A percentile compares a stretch with the other conserved stretches of the same genome.
These are phyloP conservation scores for Bonia amplexicaulis DNA, from an alignment of 176 grass and related monocot genomes.

Conservation along the genomic window DNA sequence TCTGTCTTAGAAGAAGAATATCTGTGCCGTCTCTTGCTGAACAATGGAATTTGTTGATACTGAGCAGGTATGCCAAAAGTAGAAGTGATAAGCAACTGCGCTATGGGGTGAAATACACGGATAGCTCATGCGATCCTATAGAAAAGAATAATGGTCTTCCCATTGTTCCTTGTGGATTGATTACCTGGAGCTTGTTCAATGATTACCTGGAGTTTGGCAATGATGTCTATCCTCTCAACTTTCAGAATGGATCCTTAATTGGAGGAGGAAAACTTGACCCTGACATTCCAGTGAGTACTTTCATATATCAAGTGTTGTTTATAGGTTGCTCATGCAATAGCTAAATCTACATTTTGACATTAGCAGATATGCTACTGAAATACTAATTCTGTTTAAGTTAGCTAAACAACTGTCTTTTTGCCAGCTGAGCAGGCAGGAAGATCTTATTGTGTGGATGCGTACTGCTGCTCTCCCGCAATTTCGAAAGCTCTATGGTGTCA, in stretches of 20 bases:
- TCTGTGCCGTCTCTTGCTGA: neutral
- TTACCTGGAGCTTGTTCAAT: constrained; percentile 97
- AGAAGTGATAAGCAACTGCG: constrained; percentile 79
- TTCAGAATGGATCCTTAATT: constrained; percentile 89
- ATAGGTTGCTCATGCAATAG: neutral
- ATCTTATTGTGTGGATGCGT: constrained; percentile 96
- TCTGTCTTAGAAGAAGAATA: neutral
- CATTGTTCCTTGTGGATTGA: constrained; percentile 91
- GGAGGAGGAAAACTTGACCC: constrained; percentile 81
- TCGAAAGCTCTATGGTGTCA: constrained; percentile 81
- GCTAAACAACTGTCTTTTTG: constrained; percentile 12
- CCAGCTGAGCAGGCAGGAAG: constrained; percentile 87
- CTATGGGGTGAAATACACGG: constrained; percentile 48
- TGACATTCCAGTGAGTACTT: constrained; percentile 60
- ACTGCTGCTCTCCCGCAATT: constrained; percentile 82
- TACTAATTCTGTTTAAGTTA: neutral
- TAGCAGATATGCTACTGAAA: neutral
- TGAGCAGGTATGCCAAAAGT: constrained; percentile 77
- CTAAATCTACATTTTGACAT: neutral
- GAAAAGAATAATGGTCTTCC: constrained; percentile 50
- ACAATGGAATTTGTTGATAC: constrained; percentile 19
- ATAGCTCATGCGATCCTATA: constrained; percentile 54
- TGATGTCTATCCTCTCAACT: constrained; percentile 90
- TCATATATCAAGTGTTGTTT: neutral
- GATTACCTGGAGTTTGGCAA: constrained; percentile 97